Evolutionary conservation across 2,329 filamentous ascomycete species (phyloP).

Genomic region (Harringtonia lauricola): DNA sequence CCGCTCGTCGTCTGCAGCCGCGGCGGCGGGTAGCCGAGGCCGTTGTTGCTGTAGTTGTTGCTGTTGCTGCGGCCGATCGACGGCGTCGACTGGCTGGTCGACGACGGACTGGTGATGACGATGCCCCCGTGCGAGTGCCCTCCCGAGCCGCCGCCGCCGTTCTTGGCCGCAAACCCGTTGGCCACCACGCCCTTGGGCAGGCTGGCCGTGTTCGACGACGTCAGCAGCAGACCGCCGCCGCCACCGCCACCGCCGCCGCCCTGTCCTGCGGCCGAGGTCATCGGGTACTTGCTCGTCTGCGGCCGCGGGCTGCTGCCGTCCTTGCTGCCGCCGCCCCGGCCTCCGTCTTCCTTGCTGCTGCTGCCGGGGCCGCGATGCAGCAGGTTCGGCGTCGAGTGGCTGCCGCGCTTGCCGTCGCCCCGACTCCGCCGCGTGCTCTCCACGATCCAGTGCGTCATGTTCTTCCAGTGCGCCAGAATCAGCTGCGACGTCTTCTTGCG

Average conservation of each 20-base stretch:
- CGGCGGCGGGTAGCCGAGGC: not conserved
- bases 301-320: constrained; percentile 47
- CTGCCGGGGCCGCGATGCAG: no score
- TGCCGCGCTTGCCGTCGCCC: constrained; percentile 36
- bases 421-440: constrained; percentile 44
- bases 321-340: constrained; percentile 26
- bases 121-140: no score
- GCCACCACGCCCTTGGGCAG: constrained; percentile 40
- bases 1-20: constrained; percentile 4
- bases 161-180: constrained; percentile 31
- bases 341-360: constrained; percentile 34
- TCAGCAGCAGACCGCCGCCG: not conserved
- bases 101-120: constrained; percentile 14
- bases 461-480: constrained; percentile 50
- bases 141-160: not conserved
- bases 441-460: constrained; percentile 52
- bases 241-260: not conserved
- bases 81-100: constrained; percentile 17
- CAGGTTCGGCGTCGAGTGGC: constrained; percentile 49
- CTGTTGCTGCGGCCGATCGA: constrained; percentile 9
- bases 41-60: constrained; percentile 3
- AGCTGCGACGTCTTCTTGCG: constrained; percentile 47
- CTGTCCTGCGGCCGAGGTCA: constrained; percentile 22
- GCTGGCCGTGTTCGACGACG: constrained; percentile 26
- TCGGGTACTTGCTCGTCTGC: constrained; percentile 47